Evolutionary conservation across 805 yeast species (phyloP), one percentile per base, ranked within the genome.

Genomic region (Saitoella complicata): DNA sequence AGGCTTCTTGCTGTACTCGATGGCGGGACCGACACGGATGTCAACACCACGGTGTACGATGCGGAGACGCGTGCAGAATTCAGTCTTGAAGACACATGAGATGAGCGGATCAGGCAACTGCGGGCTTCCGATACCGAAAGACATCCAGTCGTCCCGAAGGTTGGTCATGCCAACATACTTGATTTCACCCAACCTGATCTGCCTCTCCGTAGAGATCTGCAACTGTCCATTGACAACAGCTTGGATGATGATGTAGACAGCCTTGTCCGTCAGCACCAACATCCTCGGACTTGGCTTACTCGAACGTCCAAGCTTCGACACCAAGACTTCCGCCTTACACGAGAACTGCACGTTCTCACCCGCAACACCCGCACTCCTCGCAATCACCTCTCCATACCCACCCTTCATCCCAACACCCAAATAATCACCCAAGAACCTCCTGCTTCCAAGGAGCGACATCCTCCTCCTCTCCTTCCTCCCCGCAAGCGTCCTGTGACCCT

Each of bases 381-480:
- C 70, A 43, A 91, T 65, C 56, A 79, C 85, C 32, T 78, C 75
- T 44, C 98, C 98, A 58, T 61, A 73, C 4, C 83, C 75, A 39
- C 82, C 83, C 29, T 71, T 59, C 52, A 78, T 82, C 62, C 85
- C 87, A 56, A 94, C 81, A 10, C 78, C 83, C 49, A 91, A 64
- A 55, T 91, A 91, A 60, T 91, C 98, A n/a, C 97, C 98, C 78
- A 81, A 73, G 53, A 73, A 93, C 5, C 88, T 79, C 54, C 98
- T 73, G 44, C 78, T 80, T 0, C 97, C 97, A 38, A 86, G 61
- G 57, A 91, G 65, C 31, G 94, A 82, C 72, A 86, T 72, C 42
- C 91, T 66, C 57, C 98, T 76, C 64, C 98, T 81, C 59, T 91
- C 91, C 57, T 91, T 91, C 55, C 81, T 71, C 33, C 79, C 78